phyloP scores from a whole-genome alignment of 192 early-diverging fungal genomes.

The Linnemannia exigua region DNA sequence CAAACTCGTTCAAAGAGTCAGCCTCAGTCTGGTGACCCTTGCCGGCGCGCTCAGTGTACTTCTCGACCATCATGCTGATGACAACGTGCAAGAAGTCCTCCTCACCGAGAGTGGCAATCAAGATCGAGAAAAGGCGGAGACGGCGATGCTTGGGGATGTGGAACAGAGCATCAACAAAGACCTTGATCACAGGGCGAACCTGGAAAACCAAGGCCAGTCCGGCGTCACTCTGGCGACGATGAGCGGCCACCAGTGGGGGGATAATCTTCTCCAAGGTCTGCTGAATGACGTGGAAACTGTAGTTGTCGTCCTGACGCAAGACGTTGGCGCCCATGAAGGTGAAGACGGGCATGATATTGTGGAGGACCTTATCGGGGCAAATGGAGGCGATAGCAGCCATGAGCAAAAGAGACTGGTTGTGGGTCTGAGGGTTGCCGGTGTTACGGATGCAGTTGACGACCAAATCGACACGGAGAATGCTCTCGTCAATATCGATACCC shows the following conservation, averaged over 20 bases:
- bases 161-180: slow-evolving; percentile 92
- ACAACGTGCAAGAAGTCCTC: slow-evolving; percentile 81
- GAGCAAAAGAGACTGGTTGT: slow-evolving; percentile 89
- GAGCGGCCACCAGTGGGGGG: slow-evolving; percentile 77
- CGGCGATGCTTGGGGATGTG: slow-evolving; percentile 96
- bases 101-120: slow-evolving; percentile 86
- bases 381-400: slow-evolving; percentile 88
- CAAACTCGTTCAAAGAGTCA: slow-evolving; percentile 81
- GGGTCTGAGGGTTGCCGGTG: slow-evolving; percentile 95
- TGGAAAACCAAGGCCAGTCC: slow-evolving; percentile 56
- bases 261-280: slow-evolving; percentile 90
- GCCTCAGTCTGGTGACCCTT: slow-evolving; percentile 69
- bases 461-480: slow-evolving; percentile 84
- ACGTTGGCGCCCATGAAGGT: slow-evolving; percentile 98
- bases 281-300: slow-evolving; percentile 95
- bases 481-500: slow-evolving; percentile 67
- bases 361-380: slow-evolving; percentile 87
- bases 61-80: slow-evolving; percentile 80
- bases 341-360: slow-evolving; percentile 97
- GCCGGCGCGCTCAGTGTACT: slow-evolving; percentile 67
- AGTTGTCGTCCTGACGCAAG: slow-evolving; percentile 96
- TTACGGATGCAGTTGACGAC: slow-evolving; percentile 91
- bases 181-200: slow-evolving; percentile 84
- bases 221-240: slow-evolving; percentile 56
- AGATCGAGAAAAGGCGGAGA: slow-evolving; percentile 85